A percentile compares a stretch with the other conserved stretches of the same genome.
Evolutionary conservation across 345 rosid genomes (phyloP).

Genomic region (Gossypium longicalyx): DNA sequence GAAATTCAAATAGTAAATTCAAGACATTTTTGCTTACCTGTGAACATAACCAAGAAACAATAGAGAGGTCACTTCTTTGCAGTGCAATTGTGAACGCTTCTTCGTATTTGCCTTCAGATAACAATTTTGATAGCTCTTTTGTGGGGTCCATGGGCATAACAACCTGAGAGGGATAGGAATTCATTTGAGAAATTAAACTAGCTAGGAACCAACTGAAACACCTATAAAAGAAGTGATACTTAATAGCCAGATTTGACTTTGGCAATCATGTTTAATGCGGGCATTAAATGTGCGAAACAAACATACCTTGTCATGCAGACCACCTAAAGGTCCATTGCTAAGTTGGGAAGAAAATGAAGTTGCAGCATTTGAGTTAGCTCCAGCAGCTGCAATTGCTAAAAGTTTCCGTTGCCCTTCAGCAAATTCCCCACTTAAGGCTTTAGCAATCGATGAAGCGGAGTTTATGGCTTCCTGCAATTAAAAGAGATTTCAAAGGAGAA

Average conservation of each 20-base stretch:
- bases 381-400: conserved; percentile 64
- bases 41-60: conserved; percentile 85
- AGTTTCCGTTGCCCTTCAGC: conserved; percentile 74
- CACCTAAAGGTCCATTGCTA: conserved; percentile 64
- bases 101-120: conserved; percentile 66
- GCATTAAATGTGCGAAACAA: neutral
- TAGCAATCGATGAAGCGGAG: conserved; percentile 64
- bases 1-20: neutral
- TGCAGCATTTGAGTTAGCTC: conserved; percentile 49
- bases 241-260: neutral
- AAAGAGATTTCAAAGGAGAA: neutral
- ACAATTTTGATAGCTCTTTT: conserved; percentile 57
- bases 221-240: neutral
- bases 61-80: conserved; percentile 74
- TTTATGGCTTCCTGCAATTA: conserved; percentile 66
- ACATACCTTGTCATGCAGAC: conserved; percentile 59
- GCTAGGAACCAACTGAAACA: neutral
- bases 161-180: conserved; percentile 34
- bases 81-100: conserved; percentile 73
- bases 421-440: conserved; percentile 66
- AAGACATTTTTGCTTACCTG: conserved; percentile 42
- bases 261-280: neutral
- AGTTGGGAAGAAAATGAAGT: conserved; percentile 50
- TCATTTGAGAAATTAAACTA: conserved; percentile 3
- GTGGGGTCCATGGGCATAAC: conserved; percentile 74